phyloP scores from a whole-genome alignment of 2,329 filamentous ascomycete genomes.

The Neonectria coccinea region DNA sequence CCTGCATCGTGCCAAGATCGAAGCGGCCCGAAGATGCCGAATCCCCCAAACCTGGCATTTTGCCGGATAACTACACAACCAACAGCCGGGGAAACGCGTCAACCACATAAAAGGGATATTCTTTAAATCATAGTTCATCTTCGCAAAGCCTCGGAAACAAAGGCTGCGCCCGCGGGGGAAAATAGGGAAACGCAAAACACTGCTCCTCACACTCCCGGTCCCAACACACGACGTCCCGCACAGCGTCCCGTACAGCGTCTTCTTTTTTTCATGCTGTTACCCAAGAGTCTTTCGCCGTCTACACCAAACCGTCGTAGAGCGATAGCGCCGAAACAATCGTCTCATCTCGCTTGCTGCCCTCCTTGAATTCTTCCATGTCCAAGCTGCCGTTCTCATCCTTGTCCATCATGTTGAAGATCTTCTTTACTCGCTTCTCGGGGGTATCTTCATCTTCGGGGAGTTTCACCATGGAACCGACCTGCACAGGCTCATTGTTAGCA shows the following conservation, averaged over 20 bases:
- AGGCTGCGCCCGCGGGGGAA: slow-evolving; percentile 33
- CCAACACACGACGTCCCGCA: slow-evolving; percentile 31
- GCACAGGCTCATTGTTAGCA: slow-evolving; percentile 29
- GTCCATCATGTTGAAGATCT: slow-evolving; percentile 99
- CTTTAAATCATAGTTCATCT: slow-evolving; percentile 41
- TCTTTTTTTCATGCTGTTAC: slow-evolving; percentile 40
- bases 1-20: slow-evolving; percentile 1
- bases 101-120: slow-evolving; percentile 39
- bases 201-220: slow-evolving; percentile 45
- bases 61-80: not conserved
- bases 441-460: slow-evolving; percentile 98
- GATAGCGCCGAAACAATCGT: slow-evolving; percentile 98
- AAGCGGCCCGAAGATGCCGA: not conserved
- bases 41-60: too few species aligned
- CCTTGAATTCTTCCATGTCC: slow-evolving; percentile 98
- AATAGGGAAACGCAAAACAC: slow-evolving; percentile 41
- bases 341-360: slow-evolving; percentile 98
- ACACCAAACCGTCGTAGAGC: slow-evolving; percentile 95
- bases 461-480: slow-evolving; percentile 99
- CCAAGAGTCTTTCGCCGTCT: slow-evolving; percentile 32
- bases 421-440: slow-evolving; percentile 95
- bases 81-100: slow-evolving; percentile 14
- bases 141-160: slow-evolving; percentile 37
- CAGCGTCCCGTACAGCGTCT: slow-evolving; percentile 19
- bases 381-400: slow-evolving; percentile 99